Evolutionary conservation across 192 early-diverging fungal species (phyloP), one percentile per base, ranked within the genome.

Genomic region (Fimicolochytrium jonesii): DNA sequence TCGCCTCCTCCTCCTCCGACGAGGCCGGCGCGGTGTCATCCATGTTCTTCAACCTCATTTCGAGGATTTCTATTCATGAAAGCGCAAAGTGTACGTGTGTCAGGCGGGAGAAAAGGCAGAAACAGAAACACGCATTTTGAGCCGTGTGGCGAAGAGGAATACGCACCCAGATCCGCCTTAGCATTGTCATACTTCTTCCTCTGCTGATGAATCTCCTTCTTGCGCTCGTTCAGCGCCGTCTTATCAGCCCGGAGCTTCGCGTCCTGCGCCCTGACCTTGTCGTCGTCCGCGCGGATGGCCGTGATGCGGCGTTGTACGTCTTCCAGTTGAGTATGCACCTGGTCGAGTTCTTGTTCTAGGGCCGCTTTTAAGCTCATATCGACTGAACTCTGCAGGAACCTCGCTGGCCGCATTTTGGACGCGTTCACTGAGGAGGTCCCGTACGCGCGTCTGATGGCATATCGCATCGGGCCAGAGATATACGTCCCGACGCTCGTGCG

Each of bases 191-290:
- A 84, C 37, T 55, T 50, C 18, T 28, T 20, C 45, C 33, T 37
- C 36, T 36, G 34, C 35, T 72, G 59, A 61, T 58, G 34, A 10
- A 80, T 46, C n/a, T 44, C 66, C 26, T 61, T 68, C 53, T 66
- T 79, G 32, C 64, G 17, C 3, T 49, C 61, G 20, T 26, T 66
- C 15, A 84, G 9, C 34, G 30, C 46, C 10, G 11, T 30, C 66
- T n/a, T n/a, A n/a, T n/a, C n/a, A n/a, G n/a, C n/a, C n/a, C n/a
- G n/a, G n/a, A n/a, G n/a, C n/a, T n/a, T n/a, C n/a, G n/a, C 55
- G 39, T 80, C 73, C 28, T 77, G 63, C 7, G 59, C 65, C 22
- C 68, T 66, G 23, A 79, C 54, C 11, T 72, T 66, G 2, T 69
- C 51, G 6, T 73, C 60, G 25, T 77, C 35, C 0, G 34, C 23